Conservation (phyloP, 495 filamentous ascomycete species). For the Hypoxylon lienhwacheense region DNA sequence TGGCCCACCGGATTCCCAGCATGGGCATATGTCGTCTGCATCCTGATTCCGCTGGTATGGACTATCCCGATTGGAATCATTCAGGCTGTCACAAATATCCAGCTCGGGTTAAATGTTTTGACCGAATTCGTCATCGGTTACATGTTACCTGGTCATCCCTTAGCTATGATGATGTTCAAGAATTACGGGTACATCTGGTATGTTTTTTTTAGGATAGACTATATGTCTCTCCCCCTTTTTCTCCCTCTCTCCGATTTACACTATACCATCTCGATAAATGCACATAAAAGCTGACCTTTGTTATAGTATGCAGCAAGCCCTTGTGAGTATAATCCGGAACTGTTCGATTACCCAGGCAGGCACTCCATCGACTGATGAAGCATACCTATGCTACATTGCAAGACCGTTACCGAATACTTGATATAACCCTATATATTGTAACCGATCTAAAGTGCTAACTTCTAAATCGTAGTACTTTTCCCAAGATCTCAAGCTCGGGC, state of each 20-base stretch:
- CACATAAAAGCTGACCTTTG: too few species aligned
- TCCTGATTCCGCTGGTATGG: slow-evolving; percentile 56
- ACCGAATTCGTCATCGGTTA: slow-evolving; percentile 74
- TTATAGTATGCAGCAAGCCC: slow-evolving; percentile 59
- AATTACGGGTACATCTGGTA: slow-evolving; percentile 72
- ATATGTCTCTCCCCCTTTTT: too few species aligned
- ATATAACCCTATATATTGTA: neutral
- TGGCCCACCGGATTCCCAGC: slow-evolving; percentile 66
- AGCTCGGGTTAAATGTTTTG: slow-evolving; percentile 66
- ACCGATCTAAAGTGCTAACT: neutral
- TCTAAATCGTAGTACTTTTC: slow-evolving; percentile 34
- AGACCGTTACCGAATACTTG: neutral
- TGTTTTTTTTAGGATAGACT: too few species aligned
- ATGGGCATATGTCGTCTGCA: slow-evolving; percentile 67
- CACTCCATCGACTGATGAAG: too few species aligned
- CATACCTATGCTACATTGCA: neutral
- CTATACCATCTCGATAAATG: too few species aligned
- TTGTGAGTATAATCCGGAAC: slow-evolving; percentile 27
- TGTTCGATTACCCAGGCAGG: too few species aligned
- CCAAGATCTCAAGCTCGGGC: slow-evolving; percentile 61
- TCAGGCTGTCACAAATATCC: slow-evolving; percentile 69
- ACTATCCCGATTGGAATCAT: slow-evolving; percentile 58
- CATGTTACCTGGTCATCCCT: slow-evolving; percentile 64
- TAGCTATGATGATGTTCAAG: slow-evolving; percentile 75
- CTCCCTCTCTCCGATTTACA: too few species aligned